Conservation (phyloP, 495 filamentous ascomycete genomes). For the Penicillium crystallinum region DNA sequence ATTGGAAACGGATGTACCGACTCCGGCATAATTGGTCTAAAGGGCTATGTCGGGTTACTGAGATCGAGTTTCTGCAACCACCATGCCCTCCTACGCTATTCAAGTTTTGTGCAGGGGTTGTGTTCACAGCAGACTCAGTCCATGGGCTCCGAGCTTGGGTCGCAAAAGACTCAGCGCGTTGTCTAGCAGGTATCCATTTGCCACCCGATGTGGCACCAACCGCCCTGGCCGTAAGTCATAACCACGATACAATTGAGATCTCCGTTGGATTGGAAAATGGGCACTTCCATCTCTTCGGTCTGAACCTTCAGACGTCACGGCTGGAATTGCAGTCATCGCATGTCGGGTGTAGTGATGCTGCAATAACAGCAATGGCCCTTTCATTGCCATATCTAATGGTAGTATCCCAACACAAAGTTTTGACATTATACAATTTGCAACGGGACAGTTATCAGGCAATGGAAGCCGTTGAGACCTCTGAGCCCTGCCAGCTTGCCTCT, state of each 20-base stretch:
- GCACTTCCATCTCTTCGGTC: constrained; percentile 61
- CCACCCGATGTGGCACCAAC: constrained; percentile 46
- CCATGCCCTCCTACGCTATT: constrained; percentile 58
- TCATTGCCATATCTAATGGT: constrained; percentile 73
- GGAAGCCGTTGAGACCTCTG: constrained; percentile 7
- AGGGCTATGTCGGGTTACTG: constrained; percentile 73
- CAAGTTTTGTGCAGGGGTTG: constrained; percentile 65
- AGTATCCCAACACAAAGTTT: constrained; percentile 62
- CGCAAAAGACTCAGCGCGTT: constrained; percentile 49
- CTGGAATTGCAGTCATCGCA: constrained; percentile 52
- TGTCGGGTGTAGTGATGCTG: constrained; percentile 50
- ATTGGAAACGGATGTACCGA: constrained; percentile 91
- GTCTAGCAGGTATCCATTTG: constrained; percentile 25
- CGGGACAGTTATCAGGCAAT: constrained; percentile 1
- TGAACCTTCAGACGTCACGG: constrained; percentile 39
- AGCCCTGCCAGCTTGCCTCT: constrained; percentile 66
- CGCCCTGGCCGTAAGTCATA: constrained; percentile 55
- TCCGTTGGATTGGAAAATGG: constrained; percentile 76
- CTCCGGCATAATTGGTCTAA: constrained; percentile 88
- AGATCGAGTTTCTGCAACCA: constrained; percentile 61
- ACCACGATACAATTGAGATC: constrained; percentile 34
- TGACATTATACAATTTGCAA: constrained; percentile 69
- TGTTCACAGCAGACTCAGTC: constrained; percentile 68
- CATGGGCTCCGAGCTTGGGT: constrained; percentile 75
- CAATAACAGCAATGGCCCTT: constrained; percentile 70